phyloP scores from a whole-genome alignment of 2,329 filamentous ascomycete species.

The Chrysoporthe cubensis region DNA sequence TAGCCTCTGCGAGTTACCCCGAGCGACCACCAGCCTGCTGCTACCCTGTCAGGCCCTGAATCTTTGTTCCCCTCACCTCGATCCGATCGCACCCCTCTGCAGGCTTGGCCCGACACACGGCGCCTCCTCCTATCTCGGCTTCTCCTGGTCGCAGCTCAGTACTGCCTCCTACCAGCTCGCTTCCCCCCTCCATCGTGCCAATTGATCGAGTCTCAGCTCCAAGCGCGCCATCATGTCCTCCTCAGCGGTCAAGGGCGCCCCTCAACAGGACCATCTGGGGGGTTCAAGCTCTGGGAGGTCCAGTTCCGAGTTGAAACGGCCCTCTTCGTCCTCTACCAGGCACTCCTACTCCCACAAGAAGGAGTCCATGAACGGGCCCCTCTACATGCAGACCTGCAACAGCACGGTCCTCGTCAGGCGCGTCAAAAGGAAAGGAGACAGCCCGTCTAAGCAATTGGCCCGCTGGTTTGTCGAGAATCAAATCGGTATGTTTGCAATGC shows the following conservation, averaged over 20 bases:
- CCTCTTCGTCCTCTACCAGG: conserved; percentile 30
- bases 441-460: conserved; percentile 62
- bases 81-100: conserved; percentile 10
- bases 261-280: conserved; percentile 19
- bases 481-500: conserved; percentile 63
- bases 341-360: conserved; percentile 38
- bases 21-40: neutral
- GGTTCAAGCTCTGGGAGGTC: conserved; percentile 18
- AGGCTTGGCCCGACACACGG: conserved; percentile 15
- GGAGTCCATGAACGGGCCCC: conserved; percentile 57
- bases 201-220: conserved; percentile 11
- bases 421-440: conserved; percentile 64
- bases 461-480: conserved; percentile 79
- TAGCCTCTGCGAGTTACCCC: conserved; percentile 3
- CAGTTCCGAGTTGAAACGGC: conserved; percentile 23
- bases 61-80: conserved; percentile 3
- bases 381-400: conserved; percentile 60
- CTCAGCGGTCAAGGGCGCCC: conserved; percentile 16
- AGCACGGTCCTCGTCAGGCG: conserved; percentile 60
- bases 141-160: conserved; percentile 12
- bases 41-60: neutral
- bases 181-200: neutral
- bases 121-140: conserved; percentile 2
- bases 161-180: conserved; percentile 7
- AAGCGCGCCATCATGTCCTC: conserved; percentile 24